A percentile compares a stretch with the other conserved stretches of the same genome.
phyloP scores from a whole-genome alignment of 176 grass and related monocot species.

The Eleusine coracana region DNA sequence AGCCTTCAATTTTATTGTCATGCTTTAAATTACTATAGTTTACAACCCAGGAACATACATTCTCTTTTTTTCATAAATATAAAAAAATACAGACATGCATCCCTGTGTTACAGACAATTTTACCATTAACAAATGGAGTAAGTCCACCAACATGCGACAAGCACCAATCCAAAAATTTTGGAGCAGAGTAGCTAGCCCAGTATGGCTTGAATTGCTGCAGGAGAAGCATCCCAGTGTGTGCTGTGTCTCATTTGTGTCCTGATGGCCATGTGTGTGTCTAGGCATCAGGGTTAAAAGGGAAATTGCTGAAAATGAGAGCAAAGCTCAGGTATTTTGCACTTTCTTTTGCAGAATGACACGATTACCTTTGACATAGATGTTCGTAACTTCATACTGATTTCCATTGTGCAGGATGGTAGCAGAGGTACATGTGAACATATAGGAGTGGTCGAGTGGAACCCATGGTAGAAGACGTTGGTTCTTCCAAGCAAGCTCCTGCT shows the following conservation, averaged over 20 bases:
- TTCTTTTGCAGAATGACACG: neutral
- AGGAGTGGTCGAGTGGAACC: conserved; percentile 32
- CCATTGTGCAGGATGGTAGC: conserved; percentile 38
- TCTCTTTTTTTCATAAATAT: too few species aligned
- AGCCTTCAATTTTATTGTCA: too few species aligned
- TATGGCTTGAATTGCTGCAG: too few species aligned
- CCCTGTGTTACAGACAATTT: too few species aligned
- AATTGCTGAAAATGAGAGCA: conserved; percentile 56
- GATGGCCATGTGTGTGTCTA: conserved; percentile 25
- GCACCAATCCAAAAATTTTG: too few species aligned
- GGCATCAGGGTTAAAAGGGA: conserved; percentile 70
- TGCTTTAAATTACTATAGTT: too few species aligned
- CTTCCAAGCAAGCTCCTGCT: conserved; percentile 41
- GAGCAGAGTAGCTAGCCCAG: too few species aligned
- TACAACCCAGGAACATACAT: too few species aligned
- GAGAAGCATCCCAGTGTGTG: too few species aligned
- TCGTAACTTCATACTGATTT: neutral
- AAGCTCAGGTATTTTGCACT: conserved; percentile 55
- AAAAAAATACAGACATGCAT: too few species aligned
- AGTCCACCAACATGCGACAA: too few species aligned
- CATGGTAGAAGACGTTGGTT: conserved; percentile 35
- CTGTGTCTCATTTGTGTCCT: neutral
- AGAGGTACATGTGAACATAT: conserved; percentile 37
- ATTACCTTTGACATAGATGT: conserved; percentile 11
- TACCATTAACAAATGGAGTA: too few species aligned